These are phyloP conservation scores for Echinosophora koreensis DNA, from an alignment of 306 rosid species.

Conservation along the genomic window DNA sequence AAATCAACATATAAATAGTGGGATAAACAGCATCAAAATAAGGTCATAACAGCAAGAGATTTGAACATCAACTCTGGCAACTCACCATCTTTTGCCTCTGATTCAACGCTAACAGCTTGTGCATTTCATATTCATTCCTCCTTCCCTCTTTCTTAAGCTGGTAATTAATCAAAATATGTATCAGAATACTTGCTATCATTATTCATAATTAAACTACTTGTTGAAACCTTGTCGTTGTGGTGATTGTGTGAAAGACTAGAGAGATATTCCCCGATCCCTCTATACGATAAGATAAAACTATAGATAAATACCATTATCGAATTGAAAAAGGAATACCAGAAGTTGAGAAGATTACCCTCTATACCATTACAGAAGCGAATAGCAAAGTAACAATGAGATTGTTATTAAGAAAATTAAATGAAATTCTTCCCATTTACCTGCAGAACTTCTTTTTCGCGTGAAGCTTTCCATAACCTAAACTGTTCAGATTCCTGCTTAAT, in stretches of 20 bases:
- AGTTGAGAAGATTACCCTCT: slow-evolving; percentile 17
- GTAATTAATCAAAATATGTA: slow-evolving; percentile 44
- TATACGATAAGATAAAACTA: not conserved
- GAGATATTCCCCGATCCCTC: slow-evolving; percentile 5
- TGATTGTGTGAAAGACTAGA: slow-evolving; percentile 11
- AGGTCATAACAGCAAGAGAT: slow-evolving; percentile 21
- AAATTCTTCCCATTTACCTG: slow-evolving; percentile 70
- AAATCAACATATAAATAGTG: slow-evolving; percentile 20
- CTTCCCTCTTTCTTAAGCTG: slow-evolving; percentile 99
- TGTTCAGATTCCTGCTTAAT: slow-evolving; percentile 99
- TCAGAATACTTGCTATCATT: slow-evolving; percentile 37
- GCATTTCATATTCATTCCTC: slow-evolving; percentile 98
- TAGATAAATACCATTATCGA: slow-evolving; percentile 21
- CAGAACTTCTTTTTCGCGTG: slow-evolving; percentile 93
- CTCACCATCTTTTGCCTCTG: slow-evolving; percentile 96
- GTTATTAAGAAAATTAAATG: slow-evolving; percentile 1
- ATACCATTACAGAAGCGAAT: slow-evolving; percentile 1
- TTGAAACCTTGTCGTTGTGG: slow-evolving; percentile 1
- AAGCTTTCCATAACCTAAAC: slow-evolving; percentile 92
- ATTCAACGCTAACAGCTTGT: slow-evolving; percentile 90
- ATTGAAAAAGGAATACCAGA: not conserved
- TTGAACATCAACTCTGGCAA: slow-evolving; percentile 48
- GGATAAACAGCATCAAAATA: slow-evolving; percentile 36
- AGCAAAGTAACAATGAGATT: slow-evolving; percentile 1
- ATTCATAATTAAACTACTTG: slow-evolving; percentile 26